These are phyloP conservation scores for Monilinia vaccinii-corymbosi DNA, from an alignment of 2,329 filamentous ascomycete genomes.

Conservation along the genomic window DNA sequence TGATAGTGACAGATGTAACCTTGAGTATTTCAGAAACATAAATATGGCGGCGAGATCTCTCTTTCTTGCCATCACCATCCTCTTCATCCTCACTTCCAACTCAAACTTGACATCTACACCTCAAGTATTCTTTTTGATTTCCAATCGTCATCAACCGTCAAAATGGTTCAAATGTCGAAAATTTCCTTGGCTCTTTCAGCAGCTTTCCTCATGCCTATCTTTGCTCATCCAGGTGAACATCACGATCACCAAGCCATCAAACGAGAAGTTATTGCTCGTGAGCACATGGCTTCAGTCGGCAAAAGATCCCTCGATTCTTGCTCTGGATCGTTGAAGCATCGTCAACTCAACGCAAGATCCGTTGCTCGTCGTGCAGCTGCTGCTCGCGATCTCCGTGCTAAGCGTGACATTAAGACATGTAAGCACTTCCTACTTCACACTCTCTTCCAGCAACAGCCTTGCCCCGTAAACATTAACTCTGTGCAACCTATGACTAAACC, in stretches of 20 bases:
- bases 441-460: not conserved
- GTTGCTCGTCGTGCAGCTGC: conserved; percentile 28
- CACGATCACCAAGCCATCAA: conserved; percentile 7
- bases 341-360: conserved; percentile 29
- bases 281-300: conserved; percentile 4
- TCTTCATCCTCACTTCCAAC: not conserved
- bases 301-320: conserved; percentile 27
- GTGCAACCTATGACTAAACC: not conserved
- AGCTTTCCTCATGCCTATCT: not conserved
- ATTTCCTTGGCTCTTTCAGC: not conserved
- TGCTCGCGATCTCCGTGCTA: conserved; percentile 19
- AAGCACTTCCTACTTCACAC: not conserved
- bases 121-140: not conserved
- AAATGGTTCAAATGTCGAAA: conserved; percentile 7
- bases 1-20: not conserved
- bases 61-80: not conserved
- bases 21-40: not conserved
- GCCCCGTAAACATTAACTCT: too few relatives aligned
- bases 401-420: conserved; percentile 1
- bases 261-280: conserved; percentile 7
- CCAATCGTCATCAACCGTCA: not conserved
- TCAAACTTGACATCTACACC: not conserved
- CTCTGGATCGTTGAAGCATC: conserved; percentile 29
- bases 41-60: not conserved
- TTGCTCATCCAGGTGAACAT: conserved; percentile 8